Conservation (phyloP, 2,329 filamentous ascomycete species). For the Sporothrix pallida region DNA sequence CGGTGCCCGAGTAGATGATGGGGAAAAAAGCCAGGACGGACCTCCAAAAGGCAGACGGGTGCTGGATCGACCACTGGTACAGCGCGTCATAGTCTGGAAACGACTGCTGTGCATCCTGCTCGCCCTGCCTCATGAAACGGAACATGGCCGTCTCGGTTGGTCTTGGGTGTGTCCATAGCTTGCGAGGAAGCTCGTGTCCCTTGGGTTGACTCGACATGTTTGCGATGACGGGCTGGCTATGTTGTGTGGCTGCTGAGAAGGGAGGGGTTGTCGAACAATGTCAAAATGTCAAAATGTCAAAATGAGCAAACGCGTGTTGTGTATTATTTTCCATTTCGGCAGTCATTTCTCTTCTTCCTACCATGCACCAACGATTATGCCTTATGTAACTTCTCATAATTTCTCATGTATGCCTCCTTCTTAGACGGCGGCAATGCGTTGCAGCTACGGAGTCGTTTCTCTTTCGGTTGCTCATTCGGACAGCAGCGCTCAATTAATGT, state of each 20-base stretch:
- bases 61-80: conserved; percentile 10
- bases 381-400: too few species aligned
- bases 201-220: conserved; percentile 8
- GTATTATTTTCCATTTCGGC: too few species aligned
- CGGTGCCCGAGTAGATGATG: conserved; percentile 8
- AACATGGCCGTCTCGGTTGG: conserved; percentile 13
- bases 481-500: neutral
- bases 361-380: too few species aligned
- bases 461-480: too few species aligned
- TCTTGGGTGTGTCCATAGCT: conserved; percentile 15
- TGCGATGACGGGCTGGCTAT: neutral
- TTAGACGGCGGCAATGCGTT: too few species aligned
- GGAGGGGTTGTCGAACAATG: too few species aligned
- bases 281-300: too few species aligned
- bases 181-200: conserved; percentile 13
- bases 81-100: neutral
- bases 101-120: neutral
- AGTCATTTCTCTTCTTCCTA: too few species aligned
- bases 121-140: conserved; percentile 13
- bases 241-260: too few species aligned
- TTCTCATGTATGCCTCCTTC: too few species aligned
- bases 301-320: too few species aligned
- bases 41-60: conserved; percentile 15
- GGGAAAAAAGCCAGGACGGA: conserved; percentile 7
- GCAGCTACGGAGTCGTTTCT: too few species aligned